Conservation (phyloP, 139 green algal species). For the Tetraselmis striata region DNA sequence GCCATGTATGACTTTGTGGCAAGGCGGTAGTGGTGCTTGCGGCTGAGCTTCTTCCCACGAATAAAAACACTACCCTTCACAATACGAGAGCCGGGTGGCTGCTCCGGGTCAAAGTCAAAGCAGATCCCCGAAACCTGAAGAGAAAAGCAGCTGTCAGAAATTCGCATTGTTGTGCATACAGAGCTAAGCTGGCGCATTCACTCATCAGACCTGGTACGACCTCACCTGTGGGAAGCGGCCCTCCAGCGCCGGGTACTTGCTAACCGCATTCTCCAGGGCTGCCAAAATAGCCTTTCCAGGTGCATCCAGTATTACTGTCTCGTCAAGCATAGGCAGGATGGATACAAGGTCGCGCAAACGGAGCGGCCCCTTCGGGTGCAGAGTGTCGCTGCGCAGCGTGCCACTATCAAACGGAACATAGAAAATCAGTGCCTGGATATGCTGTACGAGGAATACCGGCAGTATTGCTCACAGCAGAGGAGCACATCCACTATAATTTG, state of each 20-base stretch:
- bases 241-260: slow-evolving; percentile 9
- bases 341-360: slow-evolving; percentile 1
- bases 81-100: background rate
- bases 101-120: background rate
- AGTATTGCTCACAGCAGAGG: too few relatives aligned
- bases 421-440: too few relatives aligned
- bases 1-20: slow-evolving; percentile 11
- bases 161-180: too few relatives aligned
- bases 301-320: background rate
- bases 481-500: too few relatives aligned
- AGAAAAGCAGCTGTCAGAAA: too few relatives aligned
- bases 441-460: too few relatives aligned
- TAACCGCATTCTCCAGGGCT: slow-evolving; percentile 12
- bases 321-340: slow-evolving; percentile 16
- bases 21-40: background rate
- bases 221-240: slow-evolving; percentile 12
- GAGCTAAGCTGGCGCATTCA: too few relatives aligned
- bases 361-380: background rate
- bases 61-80: background rate
- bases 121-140: background rate
- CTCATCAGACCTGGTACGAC: too few relatives aligned
- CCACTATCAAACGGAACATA: too few relatives aligned
- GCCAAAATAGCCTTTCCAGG: background rate
- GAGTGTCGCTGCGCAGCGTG: background rate
- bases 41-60: background rate